Base-by-base conservation (phyloP, 2,329 filamentous ascomycete species). In the Colletotrichum filicis region DNA sequence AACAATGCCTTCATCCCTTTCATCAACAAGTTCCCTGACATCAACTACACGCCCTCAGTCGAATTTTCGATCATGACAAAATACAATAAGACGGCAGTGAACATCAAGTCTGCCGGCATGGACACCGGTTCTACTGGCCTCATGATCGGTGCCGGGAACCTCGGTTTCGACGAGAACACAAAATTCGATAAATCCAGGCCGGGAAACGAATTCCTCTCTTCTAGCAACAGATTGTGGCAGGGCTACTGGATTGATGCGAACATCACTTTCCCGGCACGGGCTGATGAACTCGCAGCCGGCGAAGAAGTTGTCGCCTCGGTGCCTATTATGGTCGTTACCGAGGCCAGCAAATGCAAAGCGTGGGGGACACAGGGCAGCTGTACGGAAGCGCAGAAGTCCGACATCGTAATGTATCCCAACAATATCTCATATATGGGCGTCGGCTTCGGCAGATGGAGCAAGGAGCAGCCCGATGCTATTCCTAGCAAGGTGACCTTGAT, bases 1-100 rank as follows among this genome's bases (percentile, higher is more conserved):
- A n/a, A n/a, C n/a, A n/a, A n/a, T n/a, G n/a, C 59, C 19, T 63
- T 69, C 5, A 63, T 64, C n/a, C 66, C 66, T 2, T 69, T 69
- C 28, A n/a, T 52, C 26, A 69, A 69, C 22, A 42, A 30, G 5
- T 69, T 69, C 7, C 66, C 66, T 4, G 11, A 22, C 12, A 53
- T 69, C 7, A 32, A 26, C 1, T 30, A 1, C 8, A 58, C 59
- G 3, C 66, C 59, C 0, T 49, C 37, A 11, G 19, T 68, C 4
- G 26, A 26, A 16, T 35, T 68, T 8, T 58, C 66, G 1, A 26
- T 68, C 22, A 32, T 24, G 12, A 68, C n/a, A n/a, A n/a, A n/a
- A n/a, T n/a, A n/a, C n/a, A n/a, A n/a, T n/a, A n/a, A n/a, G n/a
- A n/a, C n/a, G n/a, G n/a, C n/a, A n/a, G n/a, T 52, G 14, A 52